Evolutionary conservation across 495 filamentous ascomycete species (phyloP).

Genomic region (Tuber umbilicatum): DNA sequence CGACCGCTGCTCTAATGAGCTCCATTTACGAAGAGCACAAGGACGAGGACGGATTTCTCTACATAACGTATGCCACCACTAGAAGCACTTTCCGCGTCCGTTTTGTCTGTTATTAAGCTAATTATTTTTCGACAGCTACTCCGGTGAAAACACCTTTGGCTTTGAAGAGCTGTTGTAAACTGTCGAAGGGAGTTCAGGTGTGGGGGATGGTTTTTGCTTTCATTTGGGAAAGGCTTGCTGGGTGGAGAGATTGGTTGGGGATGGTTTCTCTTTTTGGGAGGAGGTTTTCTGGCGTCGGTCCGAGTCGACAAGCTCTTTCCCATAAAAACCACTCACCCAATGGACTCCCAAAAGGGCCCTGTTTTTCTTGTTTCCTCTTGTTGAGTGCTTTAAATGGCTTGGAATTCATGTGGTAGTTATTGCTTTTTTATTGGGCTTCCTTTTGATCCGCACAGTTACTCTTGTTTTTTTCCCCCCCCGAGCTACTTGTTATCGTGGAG

Average conservation of each 20-base stretch:
- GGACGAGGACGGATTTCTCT: conserved; percentile 57
- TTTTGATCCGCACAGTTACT: conserved; percentile 16
- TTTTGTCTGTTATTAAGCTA: conserved; percentile 17
- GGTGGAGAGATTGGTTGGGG: background rate
- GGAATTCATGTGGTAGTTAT: conserved; percentile 25
- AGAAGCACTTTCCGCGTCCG: background rate
- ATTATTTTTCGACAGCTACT: conserved; percentile 60
- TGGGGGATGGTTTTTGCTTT: background rate
- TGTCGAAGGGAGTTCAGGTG: conserved; percentile 4
- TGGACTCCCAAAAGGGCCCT: background rate
- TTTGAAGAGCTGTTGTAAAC: conserved; percentile 43
- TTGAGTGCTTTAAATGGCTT: conserved; percentile 25
- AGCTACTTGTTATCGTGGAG: background rate
- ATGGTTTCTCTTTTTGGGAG: background rate
- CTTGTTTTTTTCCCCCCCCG: background rate
- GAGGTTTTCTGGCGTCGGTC: background rate
- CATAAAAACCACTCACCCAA: background rate
- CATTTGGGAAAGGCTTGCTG: background rate
- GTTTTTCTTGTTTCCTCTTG: conserved; percentile 22
- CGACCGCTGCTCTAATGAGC: conserved; percentile 96
- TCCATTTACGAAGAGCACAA: conserved; percentile 99
- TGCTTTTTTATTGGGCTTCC: conserved; percentile 12
- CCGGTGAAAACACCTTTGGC: conserved; percentile 99
- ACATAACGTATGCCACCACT: conserved; percentile 58
- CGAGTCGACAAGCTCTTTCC: conserved; percentile 1